These are phyloP conservation scores for Lanzia echinophila DNA, from an alignment of 2,329 filamentous ascomycete genomes.

Conservation along the genomic window DNA sequence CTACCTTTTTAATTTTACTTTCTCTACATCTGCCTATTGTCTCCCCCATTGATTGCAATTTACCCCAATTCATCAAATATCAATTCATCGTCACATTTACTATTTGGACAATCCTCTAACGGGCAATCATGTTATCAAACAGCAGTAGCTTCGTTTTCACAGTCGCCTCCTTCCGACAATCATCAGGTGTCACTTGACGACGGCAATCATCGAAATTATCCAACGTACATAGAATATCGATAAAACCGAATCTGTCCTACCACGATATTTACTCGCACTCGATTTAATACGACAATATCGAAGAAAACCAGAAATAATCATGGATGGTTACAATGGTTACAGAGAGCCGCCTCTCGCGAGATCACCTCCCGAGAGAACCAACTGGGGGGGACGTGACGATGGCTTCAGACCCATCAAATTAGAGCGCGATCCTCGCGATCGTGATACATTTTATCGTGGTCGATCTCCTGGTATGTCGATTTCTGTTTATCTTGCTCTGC, in stretches of 20 bases:
- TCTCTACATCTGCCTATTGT: slow-evolving; percentile 9
- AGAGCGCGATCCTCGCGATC: slow-evolving; percentile 45
- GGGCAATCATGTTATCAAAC: slow-evolving; percentile 33
- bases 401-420: slow-evolving; percentile 19
- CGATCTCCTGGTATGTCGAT: slow-evolving; percentile 62
- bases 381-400: slow-evolving; percentile 28
- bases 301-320: slow-evolving; percentile 3
- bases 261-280: background rate
- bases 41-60: slow-evolving; percentile 10
- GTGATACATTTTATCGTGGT: slow-evolving; percentile 57
- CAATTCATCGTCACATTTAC: slow-evolving; percentile 13
- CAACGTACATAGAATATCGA: slow-evolving; percentile 15
- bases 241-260: slow-evolving; percentile 14
- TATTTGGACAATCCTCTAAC: slow-evolving; percentile 32
- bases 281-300: background rate
- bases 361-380: slow-evolving; percentile 30
- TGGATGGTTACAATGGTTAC: slow-evolving; percentile 20
- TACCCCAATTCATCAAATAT: slow-evolving; percentile 12
- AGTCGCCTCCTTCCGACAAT: slow-evolving; percentile 20
- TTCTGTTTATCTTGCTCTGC: background rate
- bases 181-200: slow-evolving; percentile 29
- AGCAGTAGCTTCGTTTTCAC: slow-evolving; percentile 27
- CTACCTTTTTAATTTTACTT: slow-evolving; percentile 18
- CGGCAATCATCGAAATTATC: slow-evolving; percentile 20
- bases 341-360: slow-evolving; percentile 28